A percentile compares a stretch with the other conserved stretches of the same genome.
phyloP scores from a whole-genome alignment of 257 asterid genomes.

The Henckelia pumila region DNA sequence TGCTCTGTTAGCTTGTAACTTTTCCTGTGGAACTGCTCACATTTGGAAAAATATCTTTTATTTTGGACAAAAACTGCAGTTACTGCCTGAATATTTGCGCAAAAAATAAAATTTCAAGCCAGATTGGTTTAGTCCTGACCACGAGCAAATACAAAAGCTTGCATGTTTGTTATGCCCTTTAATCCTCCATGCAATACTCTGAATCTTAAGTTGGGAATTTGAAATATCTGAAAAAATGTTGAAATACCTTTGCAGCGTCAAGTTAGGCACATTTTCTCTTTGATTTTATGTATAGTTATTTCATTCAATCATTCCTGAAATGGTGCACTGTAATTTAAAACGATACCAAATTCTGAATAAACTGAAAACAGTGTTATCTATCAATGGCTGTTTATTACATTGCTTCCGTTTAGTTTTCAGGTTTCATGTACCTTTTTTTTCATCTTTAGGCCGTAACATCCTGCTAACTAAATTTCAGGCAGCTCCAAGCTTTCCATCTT shows the following conservation, averaged over 20 bases:
- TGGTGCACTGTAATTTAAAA: neutral
- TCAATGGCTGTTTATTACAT: neutral
- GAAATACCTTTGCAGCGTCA: neutral
- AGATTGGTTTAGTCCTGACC: neutral
- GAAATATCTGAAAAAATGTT: too few species aligned
- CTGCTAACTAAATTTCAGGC: constrained; percentile 49
- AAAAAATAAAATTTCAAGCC: neutral
- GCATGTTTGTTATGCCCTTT: neutral
- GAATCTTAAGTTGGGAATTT: neutral
- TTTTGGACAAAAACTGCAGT: neutral
- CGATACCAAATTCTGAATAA: constrained; percentile 2
- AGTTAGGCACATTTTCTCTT: too few species aligned
- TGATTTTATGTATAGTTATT: too few species aligned
- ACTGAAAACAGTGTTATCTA: neutral
- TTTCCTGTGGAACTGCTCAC: neutral
- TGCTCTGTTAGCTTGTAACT: neutral
- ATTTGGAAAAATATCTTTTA: neutral
- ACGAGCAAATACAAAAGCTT: neutral
- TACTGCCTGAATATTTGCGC: neutral
- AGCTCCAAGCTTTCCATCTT: constrained; percentile 92
- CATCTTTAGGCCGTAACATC: constrained; percentile 17
- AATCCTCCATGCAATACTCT: neutral
- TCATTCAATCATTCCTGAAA: too few species aligned
- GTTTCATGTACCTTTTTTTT: constrained; percentile 12
- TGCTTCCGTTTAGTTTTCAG: constrained; percentile 6